Conservation (phyloP, 1,284 basidiomycete species). For the Malassezia furfur region DNA sequence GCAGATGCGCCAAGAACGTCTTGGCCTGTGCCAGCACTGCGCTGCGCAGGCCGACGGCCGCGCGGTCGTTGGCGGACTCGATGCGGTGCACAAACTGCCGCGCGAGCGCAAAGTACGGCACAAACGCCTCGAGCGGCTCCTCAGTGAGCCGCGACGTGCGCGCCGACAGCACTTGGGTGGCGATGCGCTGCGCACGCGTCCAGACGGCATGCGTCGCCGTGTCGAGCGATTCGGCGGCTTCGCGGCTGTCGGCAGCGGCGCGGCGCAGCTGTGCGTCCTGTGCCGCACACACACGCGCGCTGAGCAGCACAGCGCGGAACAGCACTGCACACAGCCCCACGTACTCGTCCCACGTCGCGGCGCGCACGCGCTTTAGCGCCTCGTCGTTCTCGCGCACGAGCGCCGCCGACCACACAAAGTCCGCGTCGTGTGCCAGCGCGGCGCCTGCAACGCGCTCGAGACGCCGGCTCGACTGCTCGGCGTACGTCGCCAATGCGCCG, state of each 20-base stretch:
- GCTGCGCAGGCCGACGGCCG: slow-evolving; percentile 75
- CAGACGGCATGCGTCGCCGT: slow-evolving; percentile 4
- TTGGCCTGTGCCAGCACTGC: slow-evolving; percentile 59
- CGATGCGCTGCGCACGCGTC: slow-evolving; percentile 1
- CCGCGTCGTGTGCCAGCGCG: not conserved
- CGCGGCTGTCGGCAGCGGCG: not conserved
- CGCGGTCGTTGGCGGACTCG: slow-evolving; percentile 71
- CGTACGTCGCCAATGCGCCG: not conserved
- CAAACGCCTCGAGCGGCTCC: slow-evolving; percentile 65
- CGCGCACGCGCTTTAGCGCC: not conserved
- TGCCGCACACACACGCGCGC: not conserved
- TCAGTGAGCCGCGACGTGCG: slow-evolving; percentile 61
- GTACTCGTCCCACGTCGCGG: slow-evolving; percentile 3
- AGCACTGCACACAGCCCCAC: not conserved
- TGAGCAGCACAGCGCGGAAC: slow-evolving; percentile 6
- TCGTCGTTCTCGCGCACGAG: not conserved
- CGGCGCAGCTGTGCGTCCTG: not conserved
- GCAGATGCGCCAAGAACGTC: slow-evolving; percentile 73
- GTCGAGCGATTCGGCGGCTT: not conserved
- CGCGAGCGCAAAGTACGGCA: slow-evolving; percentile 69
- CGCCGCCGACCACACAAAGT: not conserved
- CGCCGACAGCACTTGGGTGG: slow-evolving; percentile 52
- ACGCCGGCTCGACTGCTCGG: not conserved
- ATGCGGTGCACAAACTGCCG: slow-evolving; percentile 82
- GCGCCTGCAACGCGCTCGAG: not conserved